Percentiles rank a stretch among this genome's conserved stretches.
Evolutionary conservation across 2,329 filamentous ascomycete species (phyloP).

Genomic region (Huntiella moniliformis): DNA sequence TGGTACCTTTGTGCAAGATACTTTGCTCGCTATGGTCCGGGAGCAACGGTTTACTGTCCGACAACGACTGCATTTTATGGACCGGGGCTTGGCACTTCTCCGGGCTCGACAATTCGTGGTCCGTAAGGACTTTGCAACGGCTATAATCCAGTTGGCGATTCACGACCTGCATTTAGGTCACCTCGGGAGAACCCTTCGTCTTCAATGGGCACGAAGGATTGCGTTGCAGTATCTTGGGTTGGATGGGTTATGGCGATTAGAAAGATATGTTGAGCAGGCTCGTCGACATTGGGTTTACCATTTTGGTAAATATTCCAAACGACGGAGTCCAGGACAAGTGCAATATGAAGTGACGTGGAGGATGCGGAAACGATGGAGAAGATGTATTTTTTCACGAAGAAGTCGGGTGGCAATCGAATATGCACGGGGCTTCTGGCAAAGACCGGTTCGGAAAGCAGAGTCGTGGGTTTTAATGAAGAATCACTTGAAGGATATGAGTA

Average conservation of each 20-base stretch:
- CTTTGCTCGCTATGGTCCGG: constrained; percentile 2
- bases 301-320: no score
- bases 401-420: constrained; percentile 2
- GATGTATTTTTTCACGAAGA: background rate
- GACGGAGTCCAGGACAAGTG: background rate
- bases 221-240: constrained; percentile 10
- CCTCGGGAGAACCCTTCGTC: constrained; percentile 17
- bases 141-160: constrained; percentile 16
- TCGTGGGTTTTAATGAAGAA: constrained; percentile 10
- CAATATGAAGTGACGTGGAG: background rate
- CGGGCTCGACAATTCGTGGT: constrained; percentile 14
- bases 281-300: no score
- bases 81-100: constrained; percentile 16
- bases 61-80: constrained; percentile 16
- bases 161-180: constrained; percentile 20
- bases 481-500: constrained; percentile 2
- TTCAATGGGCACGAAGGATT: constrained; percentile 18
- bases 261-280: no score
- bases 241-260: background rate
- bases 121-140: constrained; percentile 16
- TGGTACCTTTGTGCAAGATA: constrained; percentile 4
- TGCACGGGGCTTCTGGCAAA: constrained; percentile 5
- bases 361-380: background rate
- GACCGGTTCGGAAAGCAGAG: background rate
- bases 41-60: constrained; percentile 15